phyloP scores from a whole-genome alignment of 805 yeast species.

The Lachancea kluyveri region DNA sequence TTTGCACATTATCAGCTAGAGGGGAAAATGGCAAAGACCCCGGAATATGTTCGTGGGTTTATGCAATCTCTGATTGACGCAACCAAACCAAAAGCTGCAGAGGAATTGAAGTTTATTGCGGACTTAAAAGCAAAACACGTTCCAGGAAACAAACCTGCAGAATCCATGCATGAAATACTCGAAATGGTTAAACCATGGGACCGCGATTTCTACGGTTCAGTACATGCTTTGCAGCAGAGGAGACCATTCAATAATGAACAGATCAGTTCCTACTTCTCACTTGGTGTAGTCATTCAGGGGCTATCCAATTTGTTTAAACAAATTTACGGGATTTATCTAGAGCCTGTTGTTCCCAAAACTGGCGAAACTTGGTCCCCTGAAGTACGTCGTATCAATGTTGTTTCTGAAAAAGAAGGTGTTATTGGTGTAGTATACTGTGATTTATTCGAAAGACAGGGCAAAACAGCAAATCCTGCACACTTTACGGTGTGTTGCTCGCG shows the following conservation, averaged over 20 bases:
- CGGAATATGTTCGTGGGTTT: slow-evolving; percentile 69
- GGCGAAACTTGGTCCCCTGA: slow-evolving; percentile 90
- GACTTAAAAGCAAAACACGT: slow-evolving; percentile 28
- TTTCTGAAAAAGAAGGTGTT: slow-evolving; percentile 53
- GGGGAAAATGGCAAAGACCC: slow-evolving; percentile 84
- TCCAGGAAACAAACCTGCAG: slow-evolving; percentile 14
- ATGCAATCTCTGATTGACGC: slow-evolving; percentile 50
- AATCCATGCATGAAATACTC: slow-evolving; percentile 36
- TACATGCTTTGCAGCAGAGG: slow-evolving; percentile 25
- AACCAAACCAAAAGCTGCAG: slow-evolving; percentile 46
- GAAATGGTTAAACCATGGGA: slow-evolving; percentile 80
- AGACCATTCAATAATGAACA: slow-evolving; percentile 37
- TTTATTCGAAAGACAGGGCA: slow-evolving; percentile 69
- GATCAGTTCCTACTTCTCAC: slow-evolving; percentile 67
- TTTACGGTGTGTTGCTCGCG: slow-evolving; percentile 95
- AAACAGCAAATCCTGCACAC: slow-evolving; percentile 86
- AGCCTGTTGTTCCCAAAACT: slow-evolving; percentile 51
- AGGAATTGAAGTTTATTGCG: slow-evolving; percentile 51
- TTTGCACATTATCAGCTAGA: slow-evolving; percentile 76
- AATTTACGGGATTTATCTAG: slow-evolving; percentile 72
- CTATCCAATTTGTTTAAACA: slow-evolving; percentile 61
- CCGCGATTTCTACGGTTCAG: slow-evolving; percentile 57
- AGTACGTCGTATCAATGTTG: slow-evolving; percentile 75
- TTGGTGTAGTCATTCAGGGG: slow-evolving; percentile 84
- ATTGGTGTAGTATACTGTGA: slow-evolving; percentile 86